Evolutionary conservation across 306 rosid genomes (phyloP).

Genomic region (Echinosophora koreensis): DNA sequence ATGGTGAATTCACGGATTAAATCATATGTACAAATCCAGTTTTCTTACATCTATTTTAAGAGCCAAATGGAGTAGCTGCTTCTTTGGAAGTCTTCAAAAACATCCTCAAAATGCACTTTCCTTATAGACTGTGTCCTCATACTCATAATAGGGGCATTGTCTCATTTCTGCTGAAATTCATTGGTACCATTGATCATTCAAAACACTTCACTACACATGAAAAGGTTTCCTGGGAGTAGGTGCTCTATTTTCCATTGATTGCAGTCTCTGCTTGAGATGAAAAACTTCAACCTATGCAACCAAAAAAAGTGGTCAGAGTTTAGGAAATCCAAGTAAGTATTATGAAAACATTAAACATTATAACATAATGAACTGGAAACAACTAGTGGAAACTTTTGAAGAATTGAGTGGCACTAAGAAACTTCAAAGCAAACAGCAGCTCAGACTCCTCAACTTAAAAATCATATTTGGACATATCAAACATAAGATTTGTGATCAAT

Average conservation of each 20-base stretch:
- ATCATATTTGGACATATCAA: background rate
- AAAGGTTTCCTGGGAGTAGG: conserved; percentile 91
- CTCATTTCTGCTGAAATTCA: conserved; percentile 32
- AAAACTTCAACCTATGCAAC: conserved; percentile 85
- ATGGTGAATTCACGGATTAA: conserved; percentile 14
- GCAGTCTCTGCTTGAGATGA: conserved; percentile 94
- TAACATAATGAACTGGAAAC: background rate
- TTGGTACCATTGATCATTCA: background rate
- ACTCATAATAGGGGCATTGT: background rate
- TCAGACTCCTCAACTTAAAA: conserved; percentile 2
- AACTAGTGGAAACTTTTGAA: background rate
- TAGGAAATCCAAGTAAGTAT: background rate
- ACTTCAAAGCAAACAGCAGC: background rate
- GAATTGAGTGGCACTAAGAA: conserved; percentile 17
- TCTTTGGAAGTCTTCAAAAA: background rate
- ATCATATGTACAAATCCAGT: conserved; percentile 26
- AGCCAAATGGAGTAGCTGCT: conserved; percentile 3
- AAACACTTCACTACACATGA: conserved; percentile 47
- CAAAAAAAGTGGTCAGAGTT: conserved; percentile 13
- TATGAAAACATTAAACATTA: background rate
- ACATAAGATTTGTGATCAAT: conserved; percentile 1
- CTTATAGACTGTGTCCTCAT: conserved; percentile 6
- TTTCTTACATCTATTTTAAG: background rate
- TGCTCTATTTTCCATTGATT: conserved; percentile 89
- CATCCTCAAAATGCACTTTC: conserved; percentile 21